Evolutionary conservation across 2,329 filamentous ascomycete genomes (phyloP).

Genomic region (Nemania abortiva): DNA sequence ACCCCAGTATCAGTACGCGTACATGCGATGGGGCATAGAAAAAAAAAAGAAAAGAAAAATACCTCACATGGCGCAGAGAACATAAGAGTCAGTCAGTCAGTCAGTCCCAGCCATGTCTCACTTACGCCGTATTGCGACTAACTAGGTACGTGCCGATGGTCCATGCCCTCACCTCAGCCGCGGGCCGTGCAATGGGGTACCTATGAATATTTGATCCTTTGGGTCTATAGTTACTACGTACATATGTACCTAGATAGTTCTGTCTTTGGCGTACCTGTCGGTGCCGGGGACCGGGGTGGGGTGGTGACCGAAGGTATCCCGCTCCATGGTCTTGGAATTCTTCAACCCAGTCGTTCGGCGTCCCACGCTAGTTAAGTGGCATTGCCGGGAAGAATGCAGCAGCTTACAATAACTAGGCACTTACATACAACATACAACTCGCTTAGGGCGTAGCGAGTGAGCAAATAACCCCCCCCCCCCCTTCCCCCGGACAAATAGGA

Average conservation of each 20-base stretch:
- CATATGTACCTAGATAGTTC: slow-evolving; percentile 21
- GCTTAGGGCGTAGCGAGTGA: slow-evolving; percentile 11
- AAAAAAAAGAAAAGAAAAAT: slow-evolving; percentile 8
- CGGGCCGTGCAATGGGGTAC: slow-evolving; percentile 6
- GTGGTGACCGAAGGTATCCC: slow-evolving; percentile 10
- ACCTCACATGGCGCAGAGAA: slow-evolving; percentile 2
- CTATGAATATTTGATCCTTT: background rate
- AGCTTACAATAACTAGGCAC: background rate
- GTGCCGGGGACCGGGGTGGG: background rate
- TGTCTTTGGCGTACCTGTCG: background rate
- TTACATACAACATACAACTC: background rate
- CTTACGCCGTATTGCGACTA: background rate
- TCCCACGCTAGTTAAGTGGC: background rate
- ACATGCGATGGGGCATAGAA: background rate
- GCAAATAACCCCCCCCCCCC: background rate
- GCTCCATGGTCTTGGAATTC: slow-evolving; percentile 25
- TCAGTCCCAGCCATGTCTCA: background rate
- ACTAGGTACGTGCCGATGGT: background rate
- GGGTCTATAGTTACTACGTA: background rate
- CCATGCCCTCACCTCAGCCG: slow-evolving; percentile 26
- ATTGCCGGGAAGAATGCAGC: slow-evolving; percentile 4
- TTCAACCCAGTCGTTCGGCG: slow-evolving; percentile 11
- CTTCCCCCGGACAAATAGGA: background rate
- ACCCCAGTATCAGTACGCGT: background rate
- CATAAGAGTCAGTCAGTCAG: no score